Conservation (phyloP, 2,329 filamentous ascomycete genomes). For the Pseudogymnoascus verrucosus region DNA sequence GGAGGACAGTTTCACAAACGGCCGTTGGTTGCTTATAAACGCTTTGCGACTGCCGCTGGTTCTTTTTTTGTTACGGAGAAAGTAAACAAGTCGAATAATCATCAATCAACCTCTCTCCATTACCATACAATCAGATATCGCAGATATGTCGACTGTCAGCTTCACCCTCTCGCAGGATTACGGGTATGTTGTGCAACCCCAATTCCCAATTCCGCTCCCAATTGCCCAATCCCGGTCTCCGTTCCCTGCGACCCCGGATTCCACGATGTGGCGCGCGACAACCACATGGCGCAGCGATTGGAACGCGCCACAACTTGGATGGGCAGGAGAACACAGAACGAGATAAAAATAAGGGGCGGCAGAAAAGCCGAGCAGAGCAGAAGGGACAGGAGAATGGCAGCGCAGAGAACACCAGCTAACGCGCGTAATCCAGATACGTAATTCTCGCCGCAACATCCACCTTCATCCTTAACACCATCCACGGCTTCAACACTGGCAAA, state of each 20-base stretch:
- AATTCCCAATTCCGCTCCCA: neutral
- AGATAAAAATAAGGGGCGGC: too few relatives aligned
- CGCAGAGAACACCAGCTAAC: neutral
- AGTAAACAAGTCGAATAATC: neutral
- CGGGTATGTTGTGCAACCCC: constrained; percentile 6
- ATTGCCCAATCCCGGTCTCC: neutral
- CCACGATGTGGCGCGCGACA: neutral
- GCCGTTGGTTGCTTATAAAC: neutral
- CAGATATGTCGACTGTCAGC: neutral
- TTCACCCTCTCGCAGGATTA: constrained; percentile 4
- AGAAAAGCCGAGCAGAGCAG: too few relatives aligned
- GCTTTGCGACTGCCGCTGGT: neutral
- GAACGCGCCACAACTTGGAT: too few relatives aligned
- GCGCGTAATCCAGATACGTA: constrained; percentile 44
- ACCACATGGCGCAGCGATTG: neutral
- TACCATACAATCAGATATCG: neutral
- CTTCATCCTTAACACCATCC: constrained; percentile 50
- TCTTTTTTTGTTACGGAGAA: neutral
- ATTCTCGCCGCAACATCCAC: constrained; percentile 48
- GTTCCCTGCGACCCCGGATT: neutral
- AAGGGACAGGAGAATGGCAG: neutral
- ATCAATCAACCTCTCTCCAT: neutral
- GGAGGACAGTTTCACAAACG: neutral
- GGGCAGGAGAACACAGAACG: too few relatives aligned
- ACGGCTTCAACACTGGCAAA: constrained; percentile 38